Evolutionary conservation across 306 rosid species (phyloP).

Genomic region (Ziziphus jujuba): DNA sequence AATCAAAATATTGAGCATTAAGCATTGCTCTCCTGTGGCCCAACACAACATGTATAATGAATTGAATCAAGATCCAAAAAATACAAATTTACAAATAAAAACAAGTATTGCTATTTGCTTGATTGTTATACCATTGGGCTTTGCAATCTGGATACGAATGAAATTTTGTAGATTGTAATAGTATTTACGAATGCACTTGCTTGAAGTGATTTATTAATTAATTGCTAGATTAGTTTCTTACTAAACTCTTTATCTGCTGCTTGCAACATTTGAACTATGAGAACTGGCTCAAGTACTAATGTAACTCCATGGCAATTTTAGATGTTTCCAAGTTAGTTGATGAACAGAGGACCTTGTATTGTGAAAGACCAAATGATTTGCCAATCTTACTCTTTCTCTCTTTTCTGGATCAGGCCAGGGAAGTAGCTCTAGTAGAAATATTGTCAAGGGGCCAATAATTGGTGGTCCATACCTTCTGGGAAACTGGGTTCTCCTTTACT

Average conservation of each 20-base stretch:
- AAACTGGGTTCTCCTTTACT: constrained; percentile 86
- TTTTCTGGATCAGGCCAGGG: constrained; percentile 58
- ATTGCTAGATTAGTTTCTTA: too few species aligned
- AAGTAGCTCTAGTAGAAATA: constrained; percentile 22
- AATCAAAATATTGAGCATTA: too few species aligned
- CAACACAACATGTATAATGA: neutral
- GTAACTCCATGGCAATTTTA: neutral
- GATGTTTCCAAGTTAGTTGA: constrained; percentile 3
- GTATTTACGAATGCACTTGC: too few species aligned
- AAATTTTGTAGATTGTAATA: too few species aligned
- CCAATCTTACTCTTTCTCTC: constrained; percentile 24
- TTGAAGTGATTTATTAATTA: too few species aligned
- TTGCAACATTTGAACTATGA: neutral
- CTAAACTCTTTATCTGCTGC: too few species aligned
- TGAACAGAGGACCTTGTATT: constrained; percentile 4
- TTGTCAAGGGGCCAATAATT: constrained; percentile 56
- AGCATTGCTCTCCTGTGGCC: neutral
- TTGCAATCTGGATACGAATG: too few species aligned
- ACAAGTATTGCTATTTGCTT: too few species aligned
- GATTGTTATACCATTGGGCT: neutral
- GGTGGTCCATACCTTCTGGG: constrained; percentile 88
- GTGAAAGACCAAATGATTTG: neutral
- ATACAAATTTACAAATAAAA: neutral
- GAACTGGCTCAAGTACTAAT: neutral
- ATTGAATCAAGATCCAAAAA: neutral